A percentile compares a stretch with the other conserved stretches of the same genome.
Evolutionary conservation across 2,329 filamentous ascomycete genomes (phyloP).

Genomic region (Atkinsonella hypoxylon): DNA sequence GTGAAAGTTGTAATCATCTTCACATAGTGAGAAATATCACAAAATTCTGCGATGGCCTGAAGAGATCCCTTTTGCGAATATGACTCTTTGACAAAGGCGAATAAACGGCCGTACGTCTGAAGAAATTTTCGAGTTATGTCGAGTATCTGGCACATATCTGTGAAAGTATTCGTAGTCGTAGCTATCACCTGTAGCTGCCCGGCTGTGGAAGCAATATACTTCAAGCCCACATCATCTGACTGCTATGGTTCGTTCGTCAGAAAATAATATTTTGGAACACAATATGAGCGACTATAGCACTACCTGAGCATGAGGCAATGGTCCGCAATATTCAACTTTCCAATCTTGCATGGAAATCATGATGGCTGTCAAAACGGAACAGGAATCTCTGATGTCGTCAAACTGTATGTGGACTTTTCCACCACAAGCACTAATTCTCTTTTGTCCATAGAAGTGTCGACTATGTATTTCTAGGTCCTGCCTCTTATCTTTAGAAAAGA

Average conservation of each 20-base stretch:
- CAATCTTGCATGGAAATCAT: constrained; percentile 32
- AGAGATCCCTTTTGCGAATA: constrained; percentile 31
- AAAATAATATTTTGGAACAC: neutral
- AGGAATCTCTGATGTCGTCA: constrained; percentile 48
- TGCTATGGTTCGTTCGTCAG: neutral
- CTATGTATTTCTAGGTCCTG: constrained; percentile 28
- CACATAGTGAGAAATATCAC: constrained; percentile 33
- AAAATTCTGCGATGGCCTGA: constrained; percentile 40
- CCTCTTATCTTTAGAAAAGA: neutral
- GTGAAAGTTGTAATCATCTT: constrained; percentile 26
- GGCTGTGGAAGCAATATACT: constrained; percentile 3
- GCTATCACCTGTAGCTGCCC: constrained; percentile 21
- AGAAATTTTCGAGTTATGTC: constrained; percentile 24
- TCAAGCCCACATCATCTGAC: neutral
- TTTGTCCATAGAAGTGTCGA: constrained; percentile 24
- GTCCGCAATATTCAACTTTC: constrained; percentile 19
- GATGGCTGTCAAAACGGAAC: constrained; percentile 34
- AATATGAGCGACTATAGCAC: neutral
- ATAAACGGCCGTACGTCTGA: constrained; percentile 36
- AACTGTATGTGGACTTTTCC: constrained; percentile 43
- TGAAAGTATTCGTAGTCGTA: constrained; percentile 8
- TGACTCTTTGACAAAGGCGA: constrained; percentile 34
- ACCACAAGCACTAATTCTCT: constrained; percentile 22
- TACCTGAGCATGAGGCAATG: constrained; percentile 4
- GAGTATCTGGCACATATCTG: constrained; percentile 23